A percentile compares a stretch with the other conserved stretches of the same genome.
These are phyloP conservation scores for Euphorbia peplus DNA, from an alignment of 345 rosid species.

Conservation along the genomic window DNA sequence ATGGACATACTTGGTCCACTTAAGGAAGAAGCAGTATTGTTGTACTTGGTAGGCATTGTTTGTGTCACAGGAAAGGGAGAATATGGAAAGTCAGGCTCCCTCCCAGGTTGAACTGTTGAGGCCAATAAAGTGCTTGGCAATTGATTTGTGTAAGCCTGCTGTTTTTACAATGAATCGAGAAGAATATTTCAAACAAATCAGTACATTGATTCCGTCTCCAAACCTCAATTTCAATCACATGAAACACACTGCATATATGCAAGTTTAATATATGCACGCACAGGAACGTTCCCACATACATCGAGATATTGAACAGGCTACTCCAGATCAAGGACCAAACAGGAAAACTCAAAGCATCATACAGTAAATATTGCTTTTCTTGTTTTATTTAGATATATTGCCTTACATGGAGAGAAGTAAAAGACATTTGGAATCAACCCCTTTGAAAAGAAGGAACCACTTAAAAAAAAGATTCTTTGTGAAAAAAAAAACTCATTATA, in stretches of 20 bases:
- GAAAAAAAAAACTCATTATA: neutral
- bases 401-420: neutral
- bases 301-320: neutral
- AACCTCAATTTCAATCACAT: neutral
- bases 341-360: neutral
- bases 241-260: neutral
- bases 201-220: neutral
- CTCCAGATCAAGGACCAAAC: neutral
- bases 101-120: slow-evolving; percentile 61
- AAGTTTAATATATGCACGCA: neutral
- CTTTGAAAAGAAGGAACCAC: slow-evolving; percentile 2
- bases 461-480: neutral
- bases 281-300: neutral
- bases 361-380: too few relatives aligned
- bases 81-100: slow-evolving; percentile 81
- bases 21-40: slow-evolving; percentile 60
- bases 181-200: slow-evolving; percentile 13
- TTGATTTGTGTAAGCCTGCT: slow-evolving; percentile 70
- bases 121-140: slow-evolving; percentile 69
- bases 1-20: slow-evolving; percentile 66
- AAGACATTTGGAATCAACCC: neutral
- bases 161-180: slow-evolving; percentile 15
- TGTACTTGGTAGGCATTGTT: slow-evolving; percentile 60
- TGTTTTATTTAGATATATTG: neutral
- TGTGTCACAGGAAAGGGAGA: slow-evolving; percentile 73